Base-by-base conservation (phyloP, 352 stramenopile genomes). In the Globisporangium cystogenes region DNA sequence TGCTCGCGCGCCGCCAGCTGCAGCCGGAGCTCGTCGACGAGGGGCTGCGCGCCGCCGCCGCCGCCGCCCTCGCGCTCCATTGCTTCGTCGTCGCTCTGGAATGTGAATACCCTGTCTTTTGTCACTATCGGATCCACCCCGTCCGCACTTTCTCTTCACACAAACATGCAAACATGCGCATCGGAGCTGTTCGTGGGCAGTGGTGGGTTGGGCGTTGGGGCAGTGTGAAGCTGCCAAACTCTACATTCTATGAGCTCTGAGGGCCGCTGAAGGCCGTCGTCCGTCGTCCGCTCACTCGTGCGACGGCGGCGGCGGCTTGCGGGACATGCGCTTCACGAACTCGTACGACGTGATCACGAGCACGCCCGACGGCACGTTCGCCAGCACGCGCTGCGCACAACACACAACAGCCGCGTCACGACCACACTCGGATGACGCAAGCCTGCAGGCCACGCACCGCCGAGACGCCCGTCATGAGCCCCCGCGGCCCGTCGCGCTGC, bases 291-390 rank as follows among this genome's bases (percentile, higher is more conserved):
- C n/a, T n/a, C n/a, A 29, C 26, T 6, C 26, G 26, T 6, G 26
- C 26, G 8, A 35, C 43, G 18, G 43, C 33, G 11, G 40, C 48
- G 71, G 67, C 16, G 72, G 67, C 57, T 83, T 91, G 50, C 75
- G 72, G 23, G 80, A 90, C 63, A 90, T 75, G 53, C 86, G 82
- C 74, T 96, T 96, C 49, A 96, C 81, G 47, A 95, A 89, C 67
- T 96, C 86, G 66, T 96, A 96, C 23, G 86, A 90, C 15, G 86
- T 84, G 48, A 96, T 81, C 60, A 96, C 74, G 31, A 96, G 70
- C 44, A 94, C 71, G 21, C 86, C 86, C 1, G 83, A 94, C 35
- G 86, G 86, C 1, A 79, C 84, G 69, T 91, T 92, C 3, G 82
- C 73, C 40, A 93, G 65, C 42, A 96, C 61, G 8, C 84, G 82